Evolutionary conservation across 1,284 basidiomycete species (phyloP), one percentile per base, ranked within the genome.

Genomic region (Ceratobasidium theobromae): DNA sequence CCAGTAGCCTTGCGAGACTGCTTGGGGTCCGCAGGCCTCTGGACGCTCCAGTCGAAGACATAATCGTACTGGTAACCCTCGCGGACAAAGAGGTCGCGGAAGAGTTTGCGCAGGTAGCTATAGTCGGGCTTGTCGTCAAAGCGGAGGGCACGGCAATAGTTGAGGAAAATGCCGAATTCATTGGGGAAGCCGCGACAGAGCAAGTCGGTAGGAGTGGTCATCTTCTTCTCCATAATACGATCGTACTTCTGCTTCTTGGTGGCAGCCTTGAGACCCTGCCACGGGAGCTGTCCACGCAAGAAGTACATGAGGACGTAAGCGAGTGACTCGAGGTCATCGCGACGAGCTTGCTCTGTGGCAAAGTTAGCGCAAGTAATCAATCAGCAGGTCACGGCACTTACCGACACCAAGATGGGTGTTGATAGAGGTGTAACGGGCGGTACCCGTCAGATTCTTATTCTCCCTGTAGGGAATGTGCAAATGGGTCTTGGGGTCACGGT

Each of bases 181-280:
- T 95, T 95, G 71, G 95, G 95, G 85, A 95, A 97, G 32, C 93
- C 93, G 72, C 94, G 93, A 82, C 95, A 97, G 27, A 98, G 86
- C 67, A 95, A 83, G 76, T 97, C 94, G 66, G 94, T 98, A 21
- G 95, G 93, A 0, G 95, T 97, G 32, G 95, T 97, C 95, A 98
- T 98, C 85, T 98, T 95, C 87, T 98, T 98, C 82, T 98, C 95
- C 94, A 97, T 97, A 81, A 98, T 98, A 67, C 94, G 87, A 77
- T 98, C 95, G 79, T 98, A 97, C 81, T 98, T 98, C 82, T 98
- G 95, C 86, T 98, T 98, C 89, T 97, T 98, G 67, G 95, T 97
- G 38, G 95, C 95, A 69, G 95, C 95, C 82, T 98, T 97, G 75
- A 98, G 86, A 65, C 95, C 95, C 78, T 98, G 95, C 95, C 95